Conservation (phyloP, 179 eudicot genomes). For the Carnegiea gigantea region DNA sequence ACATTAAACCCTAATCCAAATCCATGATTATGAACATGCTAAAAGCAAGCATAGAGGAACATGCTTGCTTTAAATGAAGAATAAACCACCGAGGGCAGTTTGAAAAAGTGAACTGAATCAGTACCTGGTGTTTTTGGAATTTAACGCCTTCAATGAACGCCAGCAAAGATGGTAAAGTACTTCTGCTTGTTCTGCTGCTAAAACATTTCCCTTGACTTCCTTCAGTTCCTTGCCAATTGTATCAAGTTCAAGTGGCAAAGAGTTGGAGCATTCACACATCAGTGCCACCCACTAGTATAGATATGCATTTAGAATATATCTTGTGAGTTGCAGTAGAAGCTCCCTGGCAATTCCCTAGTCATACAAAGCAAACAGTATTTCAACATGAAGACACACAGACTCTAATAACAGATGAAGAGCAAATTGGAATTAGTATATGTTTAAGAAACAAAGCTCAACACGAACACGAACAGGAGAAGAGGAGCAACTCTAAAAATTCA, state of each 20-base stretch:
- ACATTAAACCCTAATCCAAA: neutral
- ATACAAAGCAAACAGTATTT: conserved; percentile 15
- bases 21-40: neutral
- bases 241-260: conserved; percentile 37
- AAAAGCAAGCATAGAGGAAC: neutral
- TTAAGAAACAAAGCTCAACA: neutral
- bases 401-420: neutral
- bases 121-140: conserved; percentile 53
- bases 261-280: conserved; percentile 40
- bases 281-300: conserved; percentile 55
- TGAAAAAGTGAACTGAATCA: conserved; percentile 8
- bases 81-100: neutral
- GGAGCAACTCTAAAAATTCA: neutral
- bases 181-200: conserved; percentile 65
- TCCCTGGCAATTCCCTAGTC: conserved; percentile 61
- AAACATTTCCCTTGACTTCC: conserved; percentile 46
- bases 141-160: conserved; percentile 45
- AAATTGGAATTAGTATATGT: neutral
- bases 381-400: neutral
- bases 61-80: neutral
- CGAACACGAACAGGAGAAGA: neutral
- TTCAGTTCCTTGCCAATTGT: conserved; percentile 38
- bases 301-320: conserved; percentile 51
- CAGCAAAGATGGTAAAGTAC: conserved; percentile 62
- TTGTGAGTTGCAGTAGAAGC: conserved; percentile 41